phyloP scores from a whole-genome alignment of 2,329 filamentous ascomycete genomes.

The Exophiala phaeomuriformis region DNA sequence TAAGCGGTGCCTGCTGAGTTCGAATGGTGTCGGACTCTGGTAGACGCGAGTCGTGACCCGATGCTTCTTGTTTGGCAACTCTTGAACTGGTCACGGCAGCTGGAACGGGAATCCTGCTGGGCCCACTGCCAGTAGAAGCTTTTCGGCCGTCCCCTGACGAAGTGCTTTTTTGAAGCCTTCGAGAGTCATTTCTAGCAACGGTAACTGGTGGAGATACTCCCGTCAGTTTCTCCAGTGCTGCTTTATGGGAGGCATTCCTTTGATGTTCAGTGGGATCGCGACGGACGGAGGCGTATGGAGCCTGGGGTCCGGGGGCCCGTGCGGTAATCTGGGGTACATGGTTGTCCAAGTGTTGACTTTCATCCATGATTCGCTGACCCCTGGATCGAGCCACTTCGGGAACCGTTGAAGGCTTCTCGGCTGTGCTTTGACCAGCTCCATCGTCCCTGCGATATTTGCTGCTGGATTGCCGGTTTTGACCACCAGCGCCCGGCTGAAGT shows the following conservation, averaged over 20 bases:
- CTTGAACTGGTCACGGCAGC: background rate
- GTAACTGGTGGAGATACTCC: conserved; percentile 12
- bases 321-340: background rate
- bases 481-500: conserved; percentile 1
- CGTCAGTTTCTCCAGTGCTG: conserved; percentile 25
- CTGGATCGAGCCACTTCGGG: conserved; percentile 1
- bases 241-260: conserved; percentile 27
- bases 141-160: background rate
- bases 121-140: background rate
- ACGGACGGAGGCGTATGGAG: background rate
- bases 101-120: conserved; percentile 20
- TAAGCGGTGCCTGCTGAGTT: conserved; percentile 9
- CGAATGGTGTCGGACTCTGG: background rate
- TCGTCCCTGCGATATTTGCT: conserved; percentile 10
- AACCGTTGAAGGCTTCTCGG: background rate
- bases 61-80: conserved; percentile 1
- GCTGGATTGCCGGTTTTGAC: conserved; percentile 8
- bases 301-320: background rate
- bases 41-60: background rate
- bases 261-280: conserved; percentile 14
- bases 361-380: background rate
- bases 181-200: conserved; percentile 13
- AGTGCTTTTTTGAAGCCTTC: conserved; percentile 20
- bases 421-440: background rate
- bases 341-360: background rate